Conservation (phyloP, 2,329 filamentous ascomycete genomes). For the Colletotrichum caudatum region DNA sequence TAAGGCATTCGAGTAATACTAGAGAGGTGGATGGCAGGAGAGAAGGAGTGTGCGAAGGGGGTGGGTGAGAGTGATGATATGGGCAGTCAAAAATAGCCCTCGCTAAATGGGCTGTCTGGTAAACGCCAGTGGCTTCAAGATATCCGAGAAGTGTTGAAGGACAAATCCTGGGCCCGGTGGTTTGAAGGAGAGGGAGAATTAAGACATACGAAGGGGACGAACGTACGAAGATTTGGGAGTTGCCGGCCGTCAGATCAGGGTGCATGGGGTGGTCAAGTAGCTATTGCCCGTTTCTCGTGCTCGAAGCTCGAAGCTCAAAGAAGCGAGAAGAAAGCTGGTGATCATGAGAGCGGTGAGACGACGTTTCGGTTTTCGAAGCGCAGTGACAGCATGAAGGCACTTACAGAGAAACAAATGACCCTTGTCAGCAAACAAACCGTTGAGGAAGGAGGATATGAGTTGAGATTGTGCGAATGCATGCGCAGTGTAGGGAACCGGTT, state of each 20-base stretch:
- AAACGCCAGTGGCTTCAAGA: neutral
- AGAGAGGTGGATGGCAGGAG: neutral
- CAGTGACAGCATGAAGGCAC: neutral
- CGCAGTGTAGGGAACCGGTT: neutral
- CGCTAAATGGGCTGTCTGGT: neutral
- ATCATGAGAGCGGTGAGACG: neutral
- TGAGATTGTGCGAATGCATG: neutral
- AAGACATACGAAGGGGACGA: neutral
- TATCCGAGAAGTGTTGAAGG: neutral
- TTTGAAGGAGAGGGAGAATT: neutral
- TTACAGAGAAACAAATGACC: neutral
- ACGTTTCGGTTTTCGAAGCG: neutral
- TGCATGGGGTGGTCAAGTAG: slow-evolving; percentile 1
- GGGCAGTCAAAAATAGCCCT: neutral
- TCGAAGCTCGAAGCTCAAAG: neutral
- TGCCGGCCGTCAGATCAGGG: neutral
- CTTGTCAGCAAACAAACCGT: neutral
- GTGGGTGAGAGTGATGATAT: neutral
- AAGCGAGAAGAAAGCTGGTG: neutral
- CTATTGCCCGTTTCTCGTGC: neutral
- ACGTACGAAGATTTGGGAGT: neutral
- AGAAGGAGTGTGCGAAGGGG: too few relatives aligned
- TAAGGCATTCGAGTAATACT: neutral
- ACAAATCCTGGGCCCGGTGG: neutral
- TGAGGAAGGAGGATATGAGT: neutral